Conservation (phyloP, 1,284 basidiomycete genomes). For the Ustilago crameri region DNA sequence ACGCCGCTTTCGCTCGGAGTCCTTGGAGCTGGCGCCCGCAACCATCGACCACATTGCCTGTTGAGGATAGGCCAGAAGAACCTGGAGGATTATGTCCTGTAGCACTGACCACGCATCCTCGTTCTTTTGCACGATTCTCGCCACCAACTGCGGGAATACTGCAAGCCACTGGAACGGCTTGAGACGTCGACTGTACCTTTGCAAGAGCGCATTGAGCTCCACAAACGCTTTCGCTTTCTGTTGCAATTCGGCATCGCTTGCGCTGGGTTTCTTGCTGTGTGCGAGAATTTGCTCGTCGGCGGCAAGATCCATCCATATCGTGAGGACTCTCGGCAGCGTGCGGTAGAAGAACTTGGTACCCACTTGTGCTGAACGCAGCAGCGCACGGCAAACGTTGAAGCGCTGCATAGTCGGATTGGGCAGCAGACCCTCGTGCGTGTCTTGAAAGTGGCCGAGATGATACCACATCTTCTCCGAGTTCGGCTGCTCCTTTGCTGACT, state of each 20-base stretch:
- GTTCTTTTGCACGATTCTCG: slow-evolving; percentile 86
- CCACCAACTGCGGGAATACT: slow-evolving; percentile 96
- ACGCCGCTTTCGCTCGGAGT: slow-evolving; percentile 74
- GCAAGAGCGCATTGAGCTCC: slow-evolving; percentile 71
- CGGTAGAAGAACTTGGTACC: slow-evolving; percentile 98
- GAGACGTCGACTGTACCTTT: slow-evolving; percentile 79
- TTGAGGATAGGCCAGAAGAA: slow-evolving; percentile 84
- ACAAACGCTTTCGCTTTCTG: slow-evolving; percentile 54
- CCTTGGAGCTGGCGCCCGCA: slow-evolving; percentile 87
- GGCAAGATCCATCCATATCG: slow-evolving; percentile 94
- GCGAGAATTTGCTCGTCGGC: slow-evolving; percentile 71
- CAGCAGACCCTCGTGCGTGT: slow-evolving; percentile 71
- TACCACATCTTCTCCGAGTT: slow-evolving; percentile 71
- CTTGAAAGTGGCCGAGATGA: slow-evolving; percentile 53
- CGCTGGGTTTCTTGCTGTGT: slow-evolving; percentile 45
- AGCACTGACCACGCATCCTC: slow-evolving; percentile 77
- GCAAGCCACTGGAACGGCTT: slow-evolving; percentile 82
- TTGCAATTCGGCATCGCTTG: slow-evolving; percentile 15
- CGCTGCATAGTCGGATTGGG: slow-evolving; percentile 55
- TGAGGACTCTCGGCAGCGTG: slow-evolving; percentile 90
- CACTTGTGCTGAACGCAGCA: slow-evolving; percentile 78
- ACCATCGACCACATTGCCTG: slow-evolving; percentile 95
- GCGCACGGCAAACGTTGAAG: slow-evolving; percentile 76
- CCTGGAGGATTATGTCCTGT: slow-evolving; percentile 77
- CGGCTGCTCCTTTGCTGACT: slow-evolving; percentile 71